Conservation (phyloP, 192 early-diverging fungal genomes). For the Phycomyces nitens region DNA sequence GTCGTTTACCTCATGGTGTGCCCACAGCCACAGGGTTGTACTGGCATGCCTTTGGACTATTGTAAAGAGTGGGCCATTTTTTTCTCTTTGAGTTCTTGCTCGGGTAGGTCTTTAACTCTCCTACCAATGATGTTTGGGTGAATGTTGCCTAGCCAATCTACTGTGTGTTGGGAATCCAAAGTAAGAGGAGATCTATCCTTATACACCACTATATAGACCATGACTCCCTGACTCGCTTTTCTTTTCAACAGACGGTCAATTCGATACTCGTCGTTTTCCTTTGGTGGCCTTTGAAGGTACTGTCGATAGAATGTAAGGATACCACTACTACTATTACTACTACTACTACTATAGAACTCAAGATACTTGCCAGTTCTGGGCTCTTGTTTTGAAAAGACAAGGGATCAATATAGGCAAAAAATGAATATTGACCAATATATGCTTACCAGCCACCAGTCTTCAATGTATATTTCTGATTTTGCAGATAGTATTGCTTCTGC, state of each 20-base stretch:
- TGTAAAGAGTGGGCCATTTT: no score
- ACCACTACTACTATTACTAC: no score
- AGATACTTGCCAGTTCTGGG: conserved; percentile 52
- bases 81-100: no score
- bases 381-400: background rate
- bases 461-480: conserved; percentile 69
- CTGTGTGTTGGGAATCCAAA: conserved; percentile 69
- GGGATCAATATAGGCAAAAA: no score
- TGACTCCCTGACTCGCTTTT: conserved; percentile 80
- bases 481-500: conserved; percentile 73
- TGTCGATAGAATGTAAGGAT: no score
- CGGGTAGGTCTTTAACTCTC: no score
- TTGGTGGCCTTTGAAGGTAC: conserved; percentile 72
- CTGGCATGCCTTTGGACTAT: conserved; percentile 81
- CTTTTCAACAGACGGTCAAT: conserved; percentile 70
- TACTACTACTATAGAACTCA: no score
- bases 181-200: conserved; percentile 76
- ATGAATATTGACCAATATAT: no score
- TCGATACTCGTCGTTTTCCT: conserved; percentile 72
- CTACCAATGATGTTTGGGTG: conserved; percentile 71
- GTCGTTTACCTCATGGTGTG: conserved; percentile 62
- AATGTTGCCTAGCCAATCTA: conserved; percentile 62
- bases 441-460: conserved; percentile 81
- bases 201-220: conserved; percentile 82
- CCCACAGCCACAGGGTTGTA: conserved; percentile 74